Conservation (phyloP, 2,329 filamentous ascomycete species). For the Pleoardoris graminearum region DNA sequence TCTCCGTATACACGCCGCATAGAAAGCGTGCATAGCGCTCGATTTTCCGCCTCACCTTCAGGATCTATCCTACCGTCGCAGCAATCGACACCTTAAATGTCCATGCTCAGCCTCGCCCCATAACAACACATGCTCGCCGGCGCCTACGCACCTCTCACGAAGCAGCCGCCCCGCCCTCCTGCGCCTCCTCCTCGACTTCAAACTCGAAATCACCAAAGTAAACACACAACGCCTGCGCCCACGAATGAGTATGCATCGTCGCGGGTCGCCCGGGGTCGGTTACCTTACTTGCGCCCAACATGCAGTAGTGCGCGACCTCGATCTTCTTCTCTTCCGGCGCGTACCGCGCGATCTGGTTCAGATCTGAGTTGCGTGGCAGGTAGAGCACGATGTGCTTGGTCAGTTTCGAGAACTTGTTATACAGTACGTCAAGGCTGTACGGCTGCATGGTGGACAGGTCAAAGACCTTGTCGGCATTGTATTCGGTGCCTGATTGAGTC, state of each 20-base stretch:
- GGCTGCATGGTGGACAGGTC: constrained; percentile 86
- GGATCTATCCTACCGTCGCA: too few relatives aligned
- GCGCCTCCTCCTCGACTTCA: constrained; percentile 18
- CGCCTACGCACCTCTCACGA: background rate
- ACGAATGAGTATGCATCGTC: constrained; percentile 11
- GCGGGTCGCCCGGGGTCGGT: constrained; percentile 14
- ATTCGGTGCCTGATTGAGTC: constrained; percentile 59
- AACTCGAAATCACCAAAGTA: constrained; percentile 60
- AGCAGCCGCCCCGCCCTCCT: constrained; percentile 12
- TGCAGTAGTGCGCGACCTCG: constrained; percentile 74
- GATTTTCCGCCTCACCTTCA: too few relatives aligned
- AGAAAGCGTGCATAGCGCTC: too few relatives aligned
- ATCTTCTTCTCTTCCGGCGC: constrained; percentile 37
- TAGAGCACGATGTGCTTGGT: constrained; percentile 70
- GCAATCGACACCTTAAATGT: too few relatives aligned
- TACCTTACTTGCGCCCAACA: constrained; percentile 85
- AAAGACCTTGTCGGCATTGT: constrained; percentile 71
- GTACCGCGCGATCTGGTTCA: constrained; percentile 45
- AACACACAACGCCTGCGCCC: constrained; percentile 57
- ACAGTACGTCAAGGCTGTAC: constrained; percentile 63
- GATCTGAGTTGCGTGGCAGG: constrained; percentile 65
- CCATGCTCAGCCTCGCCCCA: too few relatives aligned
- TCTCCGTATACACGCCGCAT: too few relatives aligned
- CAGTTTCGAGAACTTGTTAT: constrained; percentile 43
- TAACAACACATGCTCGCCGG: too few relatives aligned